Percentiles rank a stretch among this genome's conserved stretches.
phyloP scores from a whole-genome alignment of 2,329 filamentous ascomycete species.

The Phyllosticta citrichinensis region DNA sequence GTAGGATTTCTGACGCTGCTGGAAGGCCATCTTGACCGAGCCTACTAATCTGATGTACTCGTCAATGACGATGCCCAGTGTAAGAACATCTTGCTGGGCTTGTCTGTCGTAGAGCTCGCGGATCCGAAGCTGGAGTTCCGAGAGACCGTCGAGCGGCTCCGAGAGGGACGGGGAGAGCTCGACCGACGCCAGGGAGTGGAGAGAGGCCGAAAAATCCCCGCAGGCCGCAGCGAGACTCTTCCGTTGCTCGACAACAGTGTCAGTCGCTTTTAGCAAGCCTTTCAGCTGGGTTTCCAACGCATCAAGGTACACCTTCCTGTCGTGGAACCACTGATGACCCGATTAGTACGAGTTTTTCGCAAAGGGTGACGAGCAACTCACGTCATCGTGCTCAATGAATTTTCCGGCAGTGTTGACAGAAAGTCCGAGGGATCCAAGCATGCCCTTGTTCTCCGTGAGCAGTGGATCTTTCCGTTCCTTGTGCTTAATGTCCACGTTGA shows the following conservation, averaged over 20 bases:
- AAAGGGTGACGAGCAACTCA: slow-evolving; percentile 34
- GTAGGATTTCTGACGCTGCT: slow-evolving; percentile 88
- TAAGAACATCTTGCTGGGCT: slow-evolving; percentile 92
- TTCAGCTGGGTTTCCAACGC: slow-evolving; percentile 87
- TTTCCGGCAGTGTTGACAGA: slow-evolving; percentile 66
- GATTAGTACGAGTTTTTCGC: slow-evolving; percentile 12
- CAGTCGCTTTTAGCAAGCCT: slow-evolving; percentile 83
- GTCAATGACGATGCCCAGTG: slow-evolving; percentile 92
- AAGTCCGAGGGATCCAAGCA: slow-evolving; percentile 76
- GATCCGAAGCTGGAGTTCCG: slow-evolving; percentile 87
- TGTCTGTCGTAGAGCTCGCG: slow-evolving; percentile 92
- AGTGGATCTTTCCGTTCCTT: slow-evolving; percentile 86
- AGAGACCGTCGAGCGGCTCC: slow-evolving; percentile 79
- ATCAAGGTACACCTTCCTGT: slow-evolving; percentile 88
- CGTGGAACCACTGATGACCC: slow-evolving; percentile 76
- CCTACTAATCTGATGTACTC: slow-evolving; percentile 96
- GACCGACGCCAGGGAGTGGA: slow-evolving; percentile 86
- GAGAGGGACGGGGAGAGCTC: slow-evolving; percentile 85
- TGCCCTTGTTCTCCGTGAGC: slow-evolving; percentile 81
- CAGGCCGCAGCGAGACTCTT: slow-evolving; percentile 91
- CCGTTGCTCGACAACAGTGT: slow-evolving; percentile 81
- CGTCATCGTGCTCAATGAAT: slow-evolving; percentile 96
- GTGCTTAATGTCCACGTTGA: slow-evolving; percentile 95
- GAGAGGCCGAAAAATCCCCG: slow-evolving; percentile 81
- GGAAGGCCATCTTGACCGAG: slow-evolving; percentile 86